Evolutionary conservation across 805 yeast genomes (phyloP), one percentile per base, ranked within the genome.

Genomic region (Candida sakaeoensis): DNA sequence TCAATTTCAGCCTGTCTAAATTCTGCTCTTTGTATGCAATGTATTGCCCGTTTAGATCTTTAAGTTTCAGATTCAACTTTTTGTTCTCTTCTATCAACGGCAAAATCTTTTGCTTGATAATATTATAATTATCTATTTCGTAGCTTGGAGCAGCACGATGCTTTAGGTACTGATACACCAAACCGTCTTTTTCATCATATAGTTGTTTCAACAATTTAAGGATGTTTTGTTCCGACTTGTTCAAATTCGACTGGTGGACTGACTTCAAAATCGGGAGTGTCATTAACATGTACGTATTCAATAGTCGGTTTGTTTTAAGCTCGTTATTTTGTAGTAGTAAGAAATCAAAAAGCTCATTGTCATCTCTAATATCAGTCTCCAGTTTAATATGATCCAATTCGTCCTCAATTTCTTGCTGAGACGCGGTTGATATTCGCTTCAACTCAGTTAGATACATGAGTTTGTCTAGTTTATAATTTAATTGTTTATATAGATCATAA

Each of bases 241-340:
- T 46, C 12, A 45, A 33, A 37, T 55, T 52, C 4, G 51, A 47
- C 30, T 58, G 61, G 45, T 65, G 66, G 3, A 65, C 55, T 4
- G 68, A 50, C 34, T 64, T 50, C 29, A 66, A 51, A 21, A 62
- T 55, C 6, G 71, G 70, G 2, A 57, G 46, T 12, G 61, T 54
- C 22, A 48, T 41, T 30, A 62, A 57, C 14, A 66, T 43, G 38
- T 54, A 56, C 12, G 47, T 52, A 19, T 52, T 53, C 19, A 59
- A 45, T 22, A 67, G 45, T 9, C 45, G 41, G 7, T 51, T 47
- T 2, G 63, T 51, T 40, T 63, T 64, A 40, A 39, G 13, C 19
- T 15, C 44, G 13, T 47, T 39, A 42, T 44, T 53, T 22, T 58
- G 62, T 5, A 36, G 16, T 7, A 35, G 25, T 23, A 58, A 44